Conservation (phyloP, 345 rosid genomes). For the Camelina sativa region DNA sequence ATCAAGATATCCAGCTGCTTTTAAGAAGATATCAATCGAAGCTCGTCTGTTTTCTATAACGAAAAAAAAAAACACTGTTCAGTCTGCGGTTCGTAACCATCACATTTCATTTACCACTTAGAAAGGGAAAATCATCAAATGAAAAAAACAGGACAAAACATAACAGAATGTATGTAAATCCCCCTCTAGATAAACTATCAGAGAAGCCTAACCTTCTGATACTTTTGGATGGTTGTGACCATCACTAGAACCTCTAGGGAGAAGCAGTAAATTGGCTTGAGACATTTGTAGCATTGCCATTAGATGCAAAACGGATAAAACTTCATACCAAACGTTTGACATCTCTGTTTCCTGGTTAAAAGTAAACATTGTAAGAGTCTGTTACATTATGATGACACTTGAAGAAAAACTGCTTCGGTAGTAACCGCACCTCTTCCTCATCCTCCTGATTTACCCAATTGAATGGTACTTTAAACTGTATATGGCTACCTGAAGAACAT, state of each 20-base stretch:
- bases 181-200: constrained; percentile 18
- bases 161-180: constrained; percentile 1
- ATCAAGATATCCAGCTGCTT: constrained; percentile 97
- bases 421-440: constrained; percentile 74
- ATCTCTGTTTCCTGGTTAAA: constrained; percentile 83
- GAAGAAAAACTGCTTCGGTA: constrained; percentile 6
- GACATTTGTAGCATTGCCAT: constrained; percentile 94
- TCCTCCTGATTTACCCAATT: constrained; percentile 96
- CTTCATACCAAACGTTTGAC: constrained; percentile 94
- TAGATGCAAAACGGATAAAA: constrained; percentile 92
- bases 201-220: constrained; percentile 76
- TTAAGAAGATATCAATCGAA: constrained; percentile 86
- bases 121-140: neutral
- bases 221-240: constrained; percentile 78
- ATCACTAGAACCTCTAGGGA: constrained; percentile 84
- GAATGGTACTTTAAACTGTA: constrained; percentile 81
- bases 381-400: constrained; percentile 19
- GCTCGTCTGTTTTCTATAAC: constrained; percentile 81
- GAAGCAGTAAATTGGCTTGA: constrained; percentile 88
- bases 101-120: neutral
- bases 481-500: constrained; percentile 64
- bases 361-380: constrained; percentile 16
- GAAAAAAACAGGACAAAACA: neutral
- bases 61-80: constrained; percentile 19
- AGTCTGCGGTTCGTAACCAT: constrained; percentile 9